Base-by-base conservation (phyloP, 305 asterid species). In the Solanum aculeatissimum region DNA sequence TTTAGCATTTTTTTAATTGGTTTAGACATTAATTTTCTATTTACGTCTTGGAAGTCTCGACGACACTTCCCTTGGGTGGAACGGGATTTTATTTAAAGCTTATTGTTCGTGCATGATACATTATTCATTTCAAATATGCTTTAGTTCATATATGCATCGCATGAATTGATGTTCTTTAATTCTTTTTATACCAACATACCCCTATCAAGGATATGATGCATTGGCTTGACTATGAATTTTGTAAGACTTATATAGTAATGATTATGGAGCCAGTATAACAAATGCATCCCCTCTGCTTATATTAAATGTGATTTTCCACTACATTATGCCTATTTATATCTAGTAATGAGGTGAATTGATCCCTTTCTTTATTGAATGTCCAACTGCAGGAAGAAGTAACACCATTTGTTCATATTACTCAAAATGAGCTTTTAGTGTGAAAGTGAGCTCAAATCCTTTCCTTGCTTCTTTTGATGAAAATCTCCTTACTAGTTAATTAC, bases 401-500 rank as follows among this genome's bases (percentile, higher is more conserved):
- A 13, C 90, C 93, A n/a, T 95, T 86, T 91, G 89, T 81, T 57
- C 92, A 84, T 80, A 93, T 95, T 81, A 85, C 40, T 85, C 95
- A 93, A 83, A 95, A 95, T 89, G 96, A 91, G 4, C 87, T 91
- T 89, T 81, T 63, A 65, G 93, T 92, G 83, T 87, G 87, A 84
- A 94, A 91, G 98, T 95, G 92, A 90, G 95, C 85, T 81, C 83
- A 77, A 80, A 80, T 43, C 53, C 84, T 82, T 79, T 81, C 19
- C 66, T 71, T 57, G 57, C 84, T 84, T 74, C 54, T 86, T 74
- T 63, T 71, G 6, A 21, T 53, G 68, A 47, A 77, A 42, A 80
- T 38, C 75, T 80, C 55, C 74, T 74, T 63, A 13, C 9, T 58
- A 27, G 70, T 63, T 27, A 63, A 12, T 7, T 62, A 2, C 19